Percentiles rank a stretch among this genome's conserved stretches.
phyloP scores from a whole-genome alignment of 768 basidiomycete species.

The Mrakia gelida region DNA sequence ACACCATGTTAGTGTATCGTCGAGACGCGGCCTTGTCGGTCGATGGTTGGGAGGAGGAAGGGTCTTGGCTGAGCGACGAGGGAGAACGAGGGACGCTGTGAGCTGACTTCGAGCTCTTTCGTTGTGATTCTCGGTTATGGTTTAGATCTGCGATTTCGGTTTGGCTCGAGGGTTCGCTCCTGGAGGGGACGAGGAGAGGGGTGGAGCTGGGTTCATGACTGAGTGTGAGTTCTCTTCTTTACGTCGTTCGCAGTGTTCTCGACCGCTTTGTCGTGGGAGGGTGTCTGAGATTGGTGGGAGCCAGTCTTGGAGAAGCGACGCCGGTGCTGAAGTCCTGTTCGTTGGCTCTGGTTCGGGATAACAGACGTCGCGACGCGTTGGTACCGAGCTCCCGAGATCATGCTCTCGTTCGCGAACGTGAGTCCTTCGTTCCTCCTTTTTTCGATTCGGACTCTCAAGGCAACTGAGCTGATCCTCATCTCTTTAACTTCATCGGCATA shows the following conservation, averaged over 20 bases:
- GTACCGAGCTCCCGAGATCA: conserved; percentile 67
- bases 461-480: background rate
- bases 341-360: too few species aligned
- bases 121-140: background rate
- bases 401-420: conserved; percentile 62
- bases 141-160: conserved; percentile 93
- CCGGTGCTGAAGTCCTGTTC: too few species aligned
- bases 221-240: conserved; percentile 62
- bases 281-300: too few species aligned
- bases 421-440: background rate
- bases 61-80: background rate
- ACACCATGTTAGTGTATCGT: background rate
- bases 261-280: background rate
- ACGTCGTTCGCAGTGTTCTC: background rate
- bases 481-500: background rate
- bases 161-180: conserved; percentile 90
- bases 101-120: background rate
- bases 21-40: background rate
- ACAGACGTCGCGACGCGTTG: conserved; percentile 30
- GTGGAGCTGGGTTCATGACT: conserved; percentile 82
- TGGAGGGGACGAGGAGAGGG: conserved; percentile 44
- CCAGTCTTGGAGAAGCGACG: too few species aligned
- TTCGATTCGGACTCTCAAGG: background rate
- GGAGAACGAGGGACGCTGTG: background rate
- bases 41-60: background rate